phyloP scores from a whole-genome alignment of 306 rosid species.

The Carpinus fangiana region DNA sequence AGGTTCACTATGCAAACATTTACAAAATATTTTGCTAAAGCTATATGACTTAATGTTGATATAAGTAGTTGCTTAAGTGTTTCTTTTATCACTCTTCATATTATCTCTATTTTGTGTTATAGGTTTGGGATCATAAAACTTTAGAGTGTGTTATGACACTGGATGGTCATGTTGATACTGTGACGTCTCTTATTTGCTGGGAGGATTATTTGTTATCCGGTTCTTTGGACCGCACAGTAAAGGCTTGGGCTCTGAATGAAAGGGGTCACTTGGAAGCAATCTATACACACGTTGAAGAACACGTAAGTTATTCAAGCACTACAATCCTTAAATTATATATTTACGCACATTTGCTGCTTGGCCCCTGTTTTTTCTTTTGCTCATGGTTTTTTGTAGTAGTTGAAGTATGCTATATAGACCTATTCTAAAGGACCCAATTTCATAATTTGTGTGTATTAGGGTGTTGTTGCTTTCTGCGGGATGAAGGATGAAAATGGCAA shows the following conservation, averaged over 20 bases:
- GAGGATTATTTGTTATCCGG: slow-evolving; percentile 22
- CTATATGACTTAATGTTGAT: neutral
- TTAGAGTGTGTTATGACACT: slow-evolving; percentile 44
- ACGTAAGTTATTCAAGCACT: slow-evolving; percentile 27
- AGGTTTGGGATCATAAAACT: slow-evolving; percentile 52
- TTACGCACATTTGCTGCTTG: neutral
- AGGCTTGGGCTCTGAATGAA: slow-evolving; percentile 11
- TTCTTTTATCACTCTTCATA: neutral
- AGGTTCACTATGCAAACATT: too few relatives aligned
- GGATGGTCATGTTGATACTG: slow-evolving; percentile 33
- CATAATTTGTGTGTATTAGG: slow-evolving; percentile 20
- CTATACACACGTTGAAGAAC: slow-evolving; percentile 31
- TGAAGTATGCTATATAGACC: neutral
- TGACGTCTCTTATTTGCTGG: slow-evolving; percentile 55
- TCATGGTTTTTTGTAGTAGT: neutral
- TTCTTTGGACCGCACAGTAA: slow-evolving; percentile 20
- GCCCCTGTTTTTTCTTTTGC: neutral
- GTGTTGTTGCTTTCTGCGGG: slow-evolving; percentile 37
- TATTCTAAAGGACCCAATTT: too few relatives aligned
- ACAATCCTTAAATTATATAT: neutral
- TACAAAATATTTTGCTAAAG: too few relatives aligned
- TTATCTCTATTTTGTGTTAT: neutral
- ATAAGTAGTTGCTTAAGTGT: too few relatives aligned
- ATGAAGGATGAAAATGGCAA: slow-evolving; percentile 32
- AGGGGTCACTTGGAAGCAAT: slow-evolving; percentile 20